These are phyloP conservation scores for Agroathelia rolfsii DNA, from an alignment of 1,284 basidiomycete genomes.

Conservation along the genomic window DNA sequence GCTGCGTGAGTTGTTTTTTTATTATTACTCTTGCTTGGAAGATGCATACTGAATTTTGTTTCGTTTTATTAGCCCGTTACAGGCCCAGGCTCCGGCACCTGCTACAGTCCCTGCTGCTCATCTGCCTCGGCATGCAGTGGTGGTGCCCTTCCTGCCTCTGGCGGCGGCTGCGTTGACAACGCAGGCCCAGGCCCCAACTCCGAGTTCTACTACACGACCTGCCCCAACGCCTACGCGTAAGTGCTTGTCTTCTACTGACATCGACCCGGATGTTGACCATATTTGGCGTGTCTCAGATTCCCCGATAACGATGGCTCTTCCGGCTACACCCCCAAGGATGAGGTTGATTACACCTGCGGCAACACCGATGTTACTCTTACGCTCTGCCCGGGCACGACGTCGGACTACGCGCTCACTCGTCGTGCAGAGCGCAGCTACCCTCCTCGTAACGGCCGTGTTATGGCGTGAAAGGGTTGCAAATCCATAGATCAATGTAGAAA, in stretches of 20 bases:
- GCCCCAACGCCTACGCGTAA: slow-evolving; percentile 21
- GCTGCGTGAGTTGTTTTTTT: slow-evolving; percentile 11
- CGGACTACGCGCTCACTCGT: too few species aligned
- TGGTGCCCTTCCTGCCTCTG: slow-evolving; percentile 19
- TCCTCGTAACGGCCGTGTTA: too few species aligned
- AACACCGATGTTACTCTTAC: slow-evolving; percentile 23
- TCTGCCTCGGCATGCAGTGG: slow-evolving; percentile 16
- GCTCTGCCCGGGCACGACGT: slow-evolving; percentile 21
- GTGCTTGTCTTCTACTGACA: too few species aligned
- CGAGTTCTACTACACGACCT: slow-evolving; percentile 19
- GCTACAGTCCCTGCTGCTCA: slow-evolving; percentile 21
- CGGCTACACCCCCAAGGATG: slow-evolving; percentile 17
- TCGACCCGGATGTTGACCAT: too few species aligned
- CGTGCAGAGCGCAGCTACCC: too few species aligned
- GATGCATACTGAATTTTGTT: not conserved
- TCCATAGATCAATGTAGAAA: too few species aligned
- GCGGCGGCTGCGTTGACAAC: slow-evolving; percentile 20
- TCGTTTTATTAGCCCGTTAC: slow-evolving; percentile 17
- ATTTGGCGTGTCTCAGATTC: too few species aligned
- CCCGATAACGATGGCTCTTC: slow-evolving; percentile 22
- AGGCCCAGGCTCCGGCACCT: slow-evolving; percentile 14
- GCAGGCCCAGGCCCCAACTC: slow-evolving; percentile 21
- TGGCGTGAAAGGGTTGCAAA: too few species aligned
- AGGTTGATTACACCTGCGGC: slow-evolving; percentile 20
- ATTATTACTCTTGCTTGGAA: not conserved